Base-by-base conservation (phyloP, 1,284 basidiomycete genomes). In the Apiotrichum veenhuisii region DNA sequence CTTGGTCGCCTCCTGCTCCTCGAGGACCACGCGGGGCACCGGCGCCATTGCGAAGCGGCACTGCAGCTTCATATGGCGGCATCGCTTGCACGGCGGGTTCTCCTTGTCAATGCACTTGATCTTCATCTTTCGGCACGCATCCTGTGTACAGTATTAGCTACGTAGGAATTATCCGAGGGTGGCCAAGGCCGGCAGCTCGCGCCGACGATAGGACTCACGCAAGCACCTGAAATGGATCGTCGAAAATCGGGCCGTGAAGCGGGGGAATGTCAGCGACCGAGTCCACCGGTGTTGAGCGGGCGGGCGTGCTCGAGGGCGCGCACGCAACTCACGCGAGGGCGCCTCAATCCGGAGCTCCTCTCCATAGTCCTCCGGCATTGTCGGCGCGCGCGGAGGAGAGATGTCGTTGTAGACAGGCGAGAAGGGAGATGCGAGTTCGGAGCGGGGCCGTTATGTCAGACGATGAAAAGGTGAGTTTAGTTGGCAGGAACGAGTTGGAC, bases 51-150 rank as follows among this genome's bases (percentile, higher is more conserved):
- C 27, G 37, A 57, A 60, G 27, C 52, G 50, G 37, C 58, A 56
- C 5, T 50, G 44, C 23, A 59, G 44, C n/a, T 49, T 59, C 22
- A 38, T 38, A n/a, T 48, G 37, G 34, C 54, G 42, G 27, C 63
- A 64, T 2, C 63, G 50, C n/a, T 61, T 52, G 42, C 63, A 64
- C 11, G 63, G 63, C 26, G 91, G 91, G 64, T 89, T 89, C 74
- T 93, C 91, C 44, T 91, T 90, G 9, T 89, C 71, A 27, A 76
- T 74, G 52, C 77, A 78, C 45, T 72, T 69, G 89, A 79, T 92
- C 88, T 77, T 73, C 68, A 71, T 70, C 48, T n/a, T 38, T 17
- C 37, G 37, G 37, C 37, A 73, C 45, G 66, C 65, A 52, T 72
- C 71, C 68, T 69, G 18, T 17, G 10, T 38, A 18, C 37, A 5